Conservation (phyloP, 345 rosid genomes). For the Arabidopsis thaliana region TAIR10.1 NC_003074.8:1099501-1100000, state of each 20-base stretch:
- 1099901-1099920: no score
- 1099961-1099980: conserved; percentile 26
- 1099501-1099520: no score
- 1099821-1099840: neutral
- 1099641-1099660: conserved; percentile 12
- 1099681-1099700: conserved; percentile 15
- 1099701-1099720: conserved; percentile 2
- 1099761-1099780: conserved; percentile 12
- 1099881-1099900: no score
- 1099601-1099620: conserved; percentile 3
- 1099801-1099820: neutral
- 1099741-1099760: neutral
- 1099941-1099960: conserved; percentile 29
- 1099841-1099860: neutral
- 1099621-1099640: conserved; percentile 33
- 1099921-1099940: conserved; percentile 13
- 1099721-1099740: conserved; percentile 18
- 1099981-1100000: conserved; percentile 16
- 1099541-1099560: no score
- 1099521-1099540: no score
- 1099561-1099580: neutral
- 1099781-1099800: neutral
- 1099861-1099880: neutral
- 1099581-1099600: conserved; percentile 1
- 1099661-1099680: conserved; percentile 28